Percentiles rank a stretch among this genome's conserved stretches.
phyloP scores from a whole-genome alignment of 768 basidiomycete species.

The Daedaleopsis sinensis region DNA sequence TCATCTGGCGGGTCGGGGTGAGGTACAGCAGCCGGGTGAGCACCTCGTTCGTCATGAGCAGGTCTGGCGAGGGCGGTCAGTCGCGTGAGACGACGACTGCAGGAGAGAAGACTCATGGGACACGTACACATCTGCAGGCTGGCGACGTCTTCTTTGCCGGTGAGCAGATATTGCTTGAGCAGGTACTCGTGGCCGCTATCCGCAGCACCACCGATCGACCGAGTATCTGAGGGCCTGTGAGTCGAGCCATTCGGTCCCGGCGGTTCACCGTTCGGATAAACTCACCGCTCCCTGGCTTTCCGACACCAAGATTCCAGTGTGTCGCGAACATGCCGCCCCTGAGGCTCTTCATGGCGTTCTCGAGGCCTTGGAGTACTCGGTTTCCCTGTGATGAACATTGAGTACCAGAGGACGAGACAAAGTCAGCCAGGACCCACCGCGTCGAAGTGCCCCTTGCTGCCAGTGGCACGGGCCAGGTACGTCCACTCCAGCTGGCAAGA shows the following conservation, averaged over 20 bases:
- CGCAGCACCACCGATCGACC: slow-evolving; percentile 67
- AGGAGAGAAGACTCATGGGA: not conserved
- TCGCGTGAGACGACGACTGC: not conserved
- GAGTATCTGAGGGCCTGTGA: slow-evolving; percentile 1
- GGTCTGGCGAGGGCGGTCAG: slow-evolving; percentile 42
- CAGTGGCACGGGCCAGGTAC: slow-evolving; percentile 79
- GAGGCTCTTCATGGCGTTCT: slow-evolving; percentile 44
- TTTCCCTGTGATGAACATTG: slow-evolving; percentile 41
- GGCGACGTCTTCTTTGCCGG: slow-evolving; percentile 58
- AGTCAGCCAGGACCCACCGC: slow-evolving; percentile 41
- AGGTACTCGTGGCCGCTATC: slow-evolving; percentile 82
- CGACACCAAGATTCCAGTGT: slow-evolving; percentile 54
- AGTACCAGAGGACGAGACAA: slow-evolving; percentile 5
- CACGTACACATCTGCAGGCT: slow-evolving; percentile 69
- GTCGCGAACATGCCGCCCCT: slow-evolving; percentile 69
- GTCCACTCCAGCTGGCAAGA: slow-evolving; percentile 84
- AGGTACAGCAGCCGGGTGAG: slow-evolving; percentile 68
- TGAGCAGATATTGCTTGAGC: slow-evolving; percentile 72
- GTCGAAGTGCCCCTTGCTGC: slow-evolving; percentile 62
- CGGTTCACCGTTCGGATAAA: slow-evolving; percentile 11
- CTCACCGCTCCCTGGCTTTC: slow-evolving; percentile 50
- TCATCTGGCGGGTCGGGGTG: slow-evolving; percentile 61
- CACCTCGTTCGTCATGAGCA: slow-evolving; percentile 62
- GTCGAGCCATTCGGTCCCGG: not conserved
- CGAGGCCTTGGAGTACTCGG: slow-evolving; percentile 50